These are phyloP conservation scores for Trichoderma atrobrunneum DNA, from an alignment of 2,329 filamentous ascomycete species.

Conservation along the genomic window DNA sequence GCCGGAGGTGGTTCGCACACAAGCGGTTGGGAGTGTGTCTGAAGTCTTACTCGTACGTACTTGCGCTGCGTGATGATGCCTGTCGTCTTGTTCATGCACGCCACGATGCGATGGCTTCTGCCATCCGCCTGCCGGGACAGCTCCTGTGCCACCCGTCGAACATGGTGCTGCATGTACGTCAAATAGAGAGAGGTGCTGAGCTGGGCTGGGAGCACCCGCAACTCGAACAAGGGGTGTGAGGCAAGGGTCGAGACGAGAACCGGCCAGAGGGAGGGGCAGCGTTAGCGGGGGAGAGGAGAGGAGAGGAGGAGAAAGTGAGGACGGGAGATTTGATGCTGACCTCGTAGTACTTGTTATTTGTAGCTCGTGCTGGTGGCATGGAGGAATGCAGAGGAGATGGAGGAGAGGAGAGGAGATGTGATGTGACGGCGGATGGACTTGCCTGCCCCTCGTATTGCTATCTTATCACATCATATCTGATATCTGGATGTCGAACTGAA, in stretches of 20 bases:
- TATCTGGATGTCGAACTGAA: background rate
- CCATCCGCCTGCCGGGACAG: background rate
- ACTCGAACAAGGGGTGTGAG: background rate
- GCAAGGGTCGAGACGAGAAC: constrained; percentile 2
- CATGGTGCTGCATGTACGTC: background rate
- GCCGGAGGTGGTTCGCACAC: background rate
- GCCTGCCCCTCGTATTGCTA: background rate
- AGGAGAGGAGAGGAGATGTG: background rate
- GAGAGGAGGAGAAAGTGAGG: background rate
- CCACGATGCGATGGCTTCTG: background rate
- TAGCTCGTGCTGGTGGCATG: background rate
- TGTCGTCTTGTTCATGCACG: background rate
- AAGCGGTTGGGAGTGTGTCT: background rate
- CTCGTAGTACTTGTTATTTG: background rate
- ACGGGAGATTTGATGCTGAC: background rate
- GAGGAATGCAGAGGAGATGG: background rate
- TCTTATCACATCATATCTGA: background rate
- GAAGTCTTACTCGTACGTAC: too few relatives aligned
- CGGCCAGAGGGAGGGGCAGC: constrained; percentile 1
- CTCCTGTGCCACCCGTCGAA: background rate
- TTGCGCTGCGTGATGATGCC: background rate
- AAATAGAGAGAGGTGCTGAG: background rate
- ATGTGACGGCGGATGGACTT: background rate
- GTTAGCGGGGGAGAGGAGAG: constrained; percentile 1
- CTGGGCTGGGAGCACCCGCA: background rate